phyloP scores from a whole-genome alignment of 805 yeast species.

The Saturnispora galanensis region DNA sequence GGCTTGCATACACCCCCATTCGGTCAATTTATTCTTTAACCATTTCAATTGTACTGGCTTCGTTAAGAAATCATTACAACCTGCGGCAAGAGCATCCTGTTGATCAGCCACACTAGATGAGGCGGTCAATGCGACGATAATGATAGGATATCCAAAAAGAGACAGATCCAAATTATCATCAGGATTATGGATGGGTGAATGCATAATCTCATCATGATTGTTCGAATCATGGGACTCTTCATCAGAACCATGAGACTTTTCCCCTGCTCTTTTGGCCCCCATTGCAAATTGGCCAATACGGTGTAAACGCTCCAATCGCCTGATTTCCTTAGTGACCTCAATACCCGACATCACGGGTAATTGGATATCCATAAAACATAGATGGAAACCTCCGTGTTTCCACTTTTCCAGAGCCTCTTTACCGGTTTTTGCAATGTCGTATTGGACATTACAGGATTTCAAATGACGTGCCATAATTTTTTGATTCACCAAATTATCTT shows the following conservation, averaged over 20 bases:
- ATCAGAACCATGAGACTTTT: no score
- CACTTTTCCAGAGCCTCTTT: slow-evolving; percentile 91
- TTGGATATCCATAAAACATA: slow-evolving; percentile 95
- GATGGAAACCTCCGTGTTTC: slow-evolving; percentile 89
- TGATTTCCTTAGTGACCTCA: slow-evolving; percentile 86
- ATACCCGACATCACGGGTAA: slow-evolving; percentile 93
- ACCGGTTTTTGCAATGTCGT: slow-evolving; percentile 85
- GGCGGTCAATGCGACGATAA: slow-evolving; percentile 94
- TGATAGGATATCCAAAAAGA: slow-evolving; percentile 86
- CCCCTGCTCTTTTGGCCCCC: slow-evolving; percentile 9
- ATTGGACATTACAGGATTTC: slow-evolving; percentile 74
- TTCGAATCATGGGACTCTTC: neutral
- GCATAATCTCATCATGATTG: neutral
- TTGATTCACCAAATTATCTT: slow-evolving; percentile 91
- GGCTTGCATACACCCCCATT: slow-evolving; percentile 99
- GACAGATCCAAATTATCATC: slow-evolving; percentile 50
- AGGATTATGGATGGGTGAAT: neutral
- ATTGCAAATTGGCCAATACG: slow-evolving; percentile 54
- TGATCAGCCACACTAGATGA: slow-evolving; percentile 77
- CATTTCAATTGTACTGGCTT: slow-evolving; percentile 93
- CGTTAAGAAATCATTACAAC: slow-evolving; percentile 93
- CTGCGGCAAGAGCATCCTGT: slow-evolving; percentile 88
- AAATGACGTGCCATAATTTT: slow-evolving; percentile 83
- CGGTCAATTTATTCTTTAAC: slow-evolving; percentile 88
- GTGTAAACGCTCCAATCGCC: slow-evolving; percentile 73